These are phyloP conservation scores for Dianthus caryophyllus DNA, from an alignment of 148 eudicot species.

Conservation along the genomic window DNA sequence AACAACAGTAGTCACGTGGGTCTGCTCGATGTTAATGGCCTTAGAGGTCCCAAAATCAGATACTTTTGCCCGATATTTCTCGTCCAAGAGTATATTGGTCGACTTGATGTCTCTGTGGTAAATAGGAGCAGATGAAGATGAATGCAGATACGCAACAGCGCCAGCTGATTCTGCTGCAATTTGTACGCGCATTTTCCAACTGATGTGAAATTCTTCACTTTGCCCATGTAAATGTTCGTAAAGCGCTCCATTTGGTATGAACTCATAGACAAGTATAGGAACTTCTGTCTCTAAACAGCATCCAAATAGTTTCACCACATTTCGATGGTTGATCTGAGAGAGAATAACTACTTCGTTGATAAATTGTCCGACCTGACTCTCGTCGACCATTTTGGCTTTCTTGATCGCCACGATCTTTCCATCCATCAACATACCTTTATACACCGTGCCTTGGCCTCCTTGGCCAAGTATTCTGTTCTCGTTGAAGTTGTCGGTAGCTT, in stretches of 20 bases:
- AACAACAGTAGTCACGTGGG: constrained; percentile 30
- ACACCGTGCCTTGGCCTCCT: constrained; percentile 31
- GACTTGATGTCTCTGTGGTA: constrained; percentile 33
- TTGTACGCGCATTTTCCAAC: constrained; percentile 34
- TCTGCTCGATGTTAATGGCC: constrained; percentile 32
- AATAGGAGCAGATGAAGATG: constrained; percentile 26
- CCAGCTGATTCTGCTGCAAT: constrained; percentile 31
- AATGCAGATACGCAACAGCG: constrained; percentile 28
- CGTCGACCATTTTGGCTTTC: constrained; percentile 23
- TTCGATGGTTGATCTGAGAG: constrained; percentile 29
- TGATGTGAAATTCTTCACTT: constrained; percentile 20
- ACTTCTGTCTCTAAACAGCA: constrained; percentile 34
- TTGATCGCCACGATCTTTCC: constrained; percentile 30
- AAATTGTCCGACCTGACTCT: constrained; percentile 27
- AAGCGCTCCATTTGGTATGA: constrained; percentile 27
- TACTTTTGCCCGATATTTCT: constrained; percentile 22
- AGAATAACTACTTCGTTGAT: constrained; percentile 31
- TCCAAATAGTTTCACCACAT: constrained; percentile 27
- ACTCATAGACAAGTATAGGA: constrained; percentile 29
- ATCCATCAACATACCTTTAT: constrained; percentile 28
- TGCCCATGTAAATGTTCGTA: constrained; percentile 18
- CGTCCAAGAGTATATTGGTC: constrained; percentile 28
- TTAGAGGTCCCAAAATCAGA: constrained; percentile 30
- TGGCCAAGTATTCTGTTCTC: constrained; percentile 30
- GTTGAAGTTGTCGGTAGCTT: constrained; percentile 26